Percentiles rank a stretch among this genome's conserved stretches.
These are phyloP conservation scores for Cudoniella acicularis DNA, from an alignment of 495 filamentous ascomycete genomes.

Conservation along the genomic window DNA sequence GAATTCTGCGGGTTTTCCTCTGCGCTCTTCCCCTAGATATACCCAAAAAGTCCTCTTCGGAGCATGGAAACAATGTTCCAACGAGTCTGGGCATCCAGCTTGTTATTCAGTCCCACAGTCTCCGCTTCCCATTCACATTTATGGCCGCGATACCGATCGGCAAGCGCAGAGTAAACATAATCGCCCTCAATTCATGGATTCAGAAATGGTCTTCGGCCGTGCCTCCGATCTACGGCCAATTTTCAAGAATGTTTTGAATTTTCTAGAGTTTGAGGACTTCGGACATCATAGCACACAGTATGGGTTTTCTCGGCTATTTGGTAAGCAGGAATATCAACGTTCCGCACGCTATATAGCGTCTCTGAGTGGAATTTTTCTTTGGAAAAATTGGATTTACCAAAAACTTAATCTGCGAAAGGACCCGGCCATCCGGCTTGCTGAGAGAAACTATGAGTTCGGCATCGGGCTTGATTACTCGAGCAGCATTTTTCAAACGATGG, in stretches of 20 bases:
- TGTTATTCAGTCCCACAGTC: conserved; percentile 54
- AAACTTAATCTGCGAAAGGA: conserved; percentile 41
- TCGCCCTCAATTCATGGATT: conserved; percentile 49
- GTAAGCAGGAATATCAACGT: conserved; percentile 51
- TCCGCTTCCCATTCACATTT: conserved; percentile 52
- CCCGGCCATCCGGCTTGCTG: conserved; percentile 12
- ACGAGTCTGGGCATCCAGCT: conserved; percentile 40
- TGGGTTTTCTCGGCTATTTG: conserved; percentile 54
- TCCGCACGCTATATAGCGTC: background rate
- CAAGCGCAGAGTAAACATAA: conserved; percentile 30
- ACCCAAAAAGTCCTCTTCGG: conserved; percentile 57
- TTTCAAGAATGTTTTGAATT: conserved; percentile 33
- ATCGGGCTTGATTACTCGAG: conserved; percentile 46
- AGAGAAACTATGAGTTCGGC: conserved; percentile 51
- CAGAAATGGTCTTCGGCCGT: conserved; percentile 49
- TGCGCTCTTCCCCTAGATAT: conserved; percentile 35
- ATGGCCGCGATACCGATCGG: conserved; percentile 51
- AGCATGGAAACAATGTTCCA: conserved; percentile 56
- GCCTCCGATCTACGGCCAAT: conserved; percentile 48
- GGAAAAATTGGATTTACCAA: background rate
- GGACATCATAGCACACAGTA: conserved; percentile 27
- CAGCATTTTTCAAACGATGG: conserved; percentile 40
- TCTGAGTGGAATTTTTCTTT: background rate
- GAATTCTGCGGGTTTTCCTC: background rate
- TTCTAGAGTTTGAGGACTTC: background rate